Base-by-base conservation (phyloP, 2,329 filamentous ascomycete species). In the Monilinia laxa region DNA sequence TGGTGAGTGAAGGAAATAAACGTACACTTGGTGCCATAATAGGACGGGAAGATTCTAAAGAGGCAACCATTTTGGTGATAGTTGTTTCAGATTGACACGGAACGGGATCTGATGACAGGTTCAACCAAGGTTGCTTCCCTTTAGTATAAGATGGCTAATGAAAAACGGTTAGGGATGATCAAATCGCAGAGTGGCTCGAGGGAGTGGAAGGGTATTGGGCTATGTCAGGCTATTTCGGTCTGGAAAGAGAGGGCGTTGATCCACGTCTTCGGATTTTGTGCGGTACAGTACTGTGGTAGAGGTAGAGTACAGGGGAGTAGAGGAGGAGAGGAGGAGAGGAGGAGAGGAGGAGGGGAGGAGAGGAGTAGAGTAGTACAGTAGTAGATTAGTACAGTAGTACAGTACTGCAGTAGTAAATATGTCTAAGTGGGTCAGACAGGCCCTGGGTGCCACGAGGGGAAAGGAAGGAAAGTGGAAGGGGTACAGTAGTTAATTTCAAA, bases 11-110 rank as follows among this genome's bases (percentile, higher is more conserved):
- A 38, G 57, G 28, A 66, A 68, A 60, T 59, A 62, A 62, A 77
- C 80, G 72, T 80, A 85, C 83, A 68, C 81, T 83, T 56, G 81
- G 80, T 55, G 81, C 79, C 81, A 85, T 84, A 68, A 85, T 85
- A 60, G 83, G 83, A 65, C 83, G 78, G 71, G 83, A 80, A 51
- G 83, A 85, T 64, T 85, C 83, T 16, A 84, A 75, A 64, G 82
- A 85, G 57, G 72, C 70, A 69, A 76, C 76, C 76, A 78, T 77
- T 73, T 74, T 78, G 67, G 47, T 5, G 53, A 38, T 51, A 14
- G 57, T 35, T 28, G 67, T 68, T 65, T 68, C 65, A 56, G 64
- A 53, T 40, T 52, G 35, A 42, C 45, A 53, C 35, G 14, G 45
- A 45, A 53, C 35, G 18, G 23, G 47, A 51, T 65, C 42, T 62